Conservation (phyloP, 2,329 filamentous ascomycete genomes). For the Aspergillus persii region DNA sequence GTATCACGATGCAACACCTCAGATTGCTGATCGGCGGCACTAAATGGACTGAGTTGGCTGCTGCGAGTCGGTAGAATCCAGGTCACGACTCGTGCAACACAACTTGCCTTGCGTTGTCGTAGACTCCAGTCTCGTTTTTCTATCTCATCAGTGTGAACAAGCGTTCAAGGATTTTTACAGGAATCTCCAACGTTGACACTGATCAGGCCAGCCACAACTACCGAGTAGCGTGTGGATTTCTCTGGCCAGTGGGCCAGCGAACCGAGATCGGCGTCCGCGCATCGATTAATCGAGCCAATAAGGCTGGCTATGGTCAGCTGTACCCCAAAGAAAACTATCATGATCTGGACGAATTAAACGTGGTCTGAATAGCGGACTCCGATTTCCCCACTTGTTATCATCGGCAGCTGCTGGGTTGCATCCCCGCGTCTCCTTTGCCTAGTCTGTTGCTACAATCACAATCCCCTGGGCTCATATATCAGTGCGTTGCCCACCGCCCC, state of each 20-base stretch:
- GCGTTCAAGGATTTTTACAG: no score
- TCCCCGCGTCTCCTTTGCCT: background rate
- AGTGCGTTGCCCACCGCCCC: background rate
- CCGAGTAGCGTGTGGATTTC: no score
- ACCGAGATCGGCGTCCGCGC: background rate
- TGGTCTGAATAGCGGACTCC: background rate
- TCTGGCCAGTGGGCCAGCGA: background rate
- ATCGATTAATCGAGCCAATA: background rate
- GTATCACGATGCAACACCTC: background rate
- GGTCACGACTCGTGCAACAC: background rate
- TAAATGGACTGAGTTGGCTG: background rate
- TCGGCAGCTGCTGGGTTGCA: background rate
- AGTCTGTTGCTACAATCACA: background rate
- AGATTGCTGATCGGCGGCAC: background rate
- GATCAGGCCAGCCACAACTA: no score
- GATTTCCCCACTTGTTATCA: background rate
- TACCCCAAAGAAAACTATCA: background rate
- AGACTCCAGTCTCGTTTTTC: background rate
- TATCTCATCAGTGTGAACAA: no score
- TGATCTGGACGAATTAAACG: background rate
- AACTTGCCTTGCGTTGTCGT: background rate
- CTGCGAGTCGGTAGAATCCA: background rate
- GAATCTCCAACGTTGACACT: no score
- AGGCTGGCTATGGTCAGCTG: background rate
- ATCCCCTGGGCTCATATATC: background rate